These are phyloP conservation scores for Clonostachys rosea DNA, from an alignment of 2,329 filamentous ascomycete genomes.

Conservation along the genomic window DNA sequence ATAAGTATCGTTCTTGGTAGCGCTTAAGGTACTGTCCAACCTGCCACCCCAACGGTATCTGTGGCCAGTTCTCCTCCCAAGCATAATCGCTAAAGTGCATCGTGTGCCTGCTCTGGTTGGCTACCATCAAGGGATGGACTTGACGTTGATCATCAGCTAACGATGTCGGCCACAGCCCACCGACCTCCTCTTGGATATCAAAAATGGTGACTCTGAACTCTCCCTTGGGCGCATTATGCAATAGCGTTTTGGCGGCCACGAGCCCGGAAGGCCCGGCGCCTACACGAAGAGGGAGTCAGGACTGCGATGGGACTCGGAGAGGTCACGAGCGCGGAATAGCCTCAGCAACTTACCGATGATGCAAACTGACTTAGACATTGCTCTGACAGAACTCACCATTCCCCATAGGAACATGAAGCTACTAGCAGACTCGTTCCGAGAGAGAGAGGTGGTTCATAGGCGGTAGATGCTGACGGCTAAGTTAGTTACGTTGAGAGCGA, in stretches of 20 bases:
- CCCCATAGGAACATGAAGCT: background rate
- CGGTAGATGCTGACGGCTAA: too few species aligned
- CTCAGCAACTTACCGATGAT: conserved; percentile 24
- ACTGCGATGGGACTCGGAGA: background rate
- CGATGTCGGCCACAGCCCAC: conserved; percentile 70
- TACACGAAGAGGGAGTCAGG: conserved; percentile 18
- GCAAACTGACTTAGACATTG: conserved; percentile 33
- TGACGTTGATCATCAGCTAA: conserved; percentile 42
- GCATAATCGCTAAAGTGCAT: conserved; percentile 69
- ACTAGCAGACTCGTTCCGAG: too few species aligned
- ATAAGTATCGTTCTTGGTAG: conserved; percentile 57
- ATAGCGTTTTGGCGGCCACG: conserved; percentile 67
- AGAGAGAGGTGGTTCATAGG: too few species aligned
- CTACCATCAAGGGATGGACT: conserved; percentile 63
- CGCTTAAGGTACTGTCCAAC: conserved; percentile 66
- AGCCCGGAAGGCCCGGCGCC: conserved; percentile 67
- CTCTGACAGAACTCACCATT: background rate
- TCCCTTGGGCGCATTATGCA: conserved; percentile 49
- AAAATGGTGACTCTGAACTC: conserved; percentile 67
- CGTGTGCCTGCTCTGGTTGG: conserved; percentile 74
- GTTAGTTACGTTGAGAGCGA: too few species aligned
- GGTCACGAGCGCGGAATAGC: background rate
- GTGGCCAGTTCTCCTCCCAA: conserved; percentile 57
- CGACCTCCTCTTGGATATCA: conserved; percentile 60
- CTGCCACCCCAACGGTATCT: conserved; percentile 74